Base-by-base conservation (phyloP, 257 asterid species). In the Solanum tacnaense region DNA sequence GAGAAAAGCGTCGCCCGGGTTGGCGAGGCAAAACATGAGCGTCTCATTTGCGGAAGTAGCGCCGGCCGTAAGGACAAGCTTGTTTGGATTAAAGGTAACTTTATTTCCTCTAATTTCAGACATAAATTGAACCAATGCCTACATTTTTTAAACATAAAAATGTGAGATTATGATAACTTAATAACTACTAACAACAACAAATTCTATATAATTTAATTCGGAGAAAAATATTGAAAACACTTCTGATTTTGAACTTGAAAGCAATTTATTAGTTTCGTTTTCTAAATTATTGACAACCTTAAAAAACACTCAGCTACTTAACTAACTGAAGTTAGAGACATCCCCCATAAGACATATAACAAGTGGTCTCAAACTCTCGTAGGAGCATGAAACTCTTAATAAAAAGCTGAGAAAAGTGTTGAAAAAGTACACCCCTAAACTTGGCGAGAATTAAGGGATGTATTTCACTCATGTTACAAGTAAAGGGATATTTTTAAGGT, bases 121-220 rank as follows among this genome's bases (percentile, higher is more conserved):
- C 87, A 85, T 85, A 25, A 62, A 85, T 67, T 68, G 12, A n/a
- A 71, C 87, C 39, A 85, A 85, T 85, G 75, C 87, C 87, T 67
- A 31, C 67, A 67, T 81, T 60, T 16, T 16, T 52, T 56, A n/a
- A 84, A 6, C 49, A 65, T 62, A 62, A 9, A 29, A 84, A 36
- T 62, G 27, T 58, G 36, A 84, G 73, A 36, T 36, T 60, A 35
- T 60, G 29, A 3, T 84, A 62, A 34, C 23, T 34, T 34, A 36
- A 29, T 5, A 29, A 34, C 56, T 58, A 58, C 16, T 1, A 44
- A 52, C 25, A 20, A 58, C 67, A 58, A 58, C 27, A 58, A 58
- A 58, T 3, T 58, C 1, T 7, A 7, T 58, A 21, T 58, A 56
- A 56, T 56, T 20, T 58, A 56, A 20, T 56, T 56, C 9, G 1